Base-by-base conservation (phyloP, 2,329 filamentous ascomycete genomes). In the Alternaria sp. region DNA sequence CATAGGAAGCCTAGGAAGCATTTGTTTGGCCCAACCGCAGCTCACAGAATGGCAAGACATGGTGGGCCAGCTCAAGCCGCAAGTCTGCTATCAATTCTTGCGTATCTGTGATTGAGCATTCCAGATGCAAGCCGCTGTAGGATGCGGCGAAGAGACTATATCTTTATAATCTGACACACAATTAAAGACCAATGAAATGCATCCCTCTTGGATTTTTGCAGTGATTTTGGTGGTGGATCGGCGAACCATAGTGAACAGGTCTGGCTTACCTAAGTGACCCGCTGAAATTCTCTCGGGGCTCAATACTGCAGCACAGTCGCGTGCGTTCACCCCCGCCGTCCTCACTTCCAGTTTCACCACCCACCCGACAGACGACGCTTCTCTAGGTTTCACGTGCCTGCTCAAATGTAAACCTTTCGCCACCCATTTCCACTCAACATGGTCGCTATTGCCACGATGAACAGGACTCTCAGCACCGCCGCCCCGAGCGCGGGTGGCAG, bases 381-480 rank as follows among this genome's bases (percentile, higher is more conserved):
- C 46, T 22, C 50, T 45, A 43, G 11, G 27, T 40, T 28, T 20
- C 20, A 27, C 38, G 34, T 46, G 54, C 27, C 68, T 58, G 65
- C 52, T 64, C 68, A 69, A 58, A 77, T 77, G 75, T 77, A 64
- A 77, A 58, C 18, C 48, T 30, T 65, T 38, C 52, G 54, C 57
- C 63, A 57, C 52, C 46, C 48, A 25, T 27, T 54, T 59, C 18
- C 56, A 27, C 61, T 56, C 62, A 72, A 60, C 56, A 80, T 80
- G 78, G 78, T 80, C 60, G 78, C 77, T 63, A 76, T 80, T 67
- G 75, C 76, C 64, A 69, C 74, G 25, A 72, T 69, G 40, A 69
- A 71, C 52, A 65, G 67, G 60, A 65, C 71, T 32, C 65, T 65
- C 48, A 70, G 67, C 70, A 59, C 70, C 59, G 64, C 74, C 63